These are phyloP conservation scores for Kalmusia sp. DNA, from an alignment of 2,329 filamentous ascomycete genomes.

Conservation along the genomic window DNA sequence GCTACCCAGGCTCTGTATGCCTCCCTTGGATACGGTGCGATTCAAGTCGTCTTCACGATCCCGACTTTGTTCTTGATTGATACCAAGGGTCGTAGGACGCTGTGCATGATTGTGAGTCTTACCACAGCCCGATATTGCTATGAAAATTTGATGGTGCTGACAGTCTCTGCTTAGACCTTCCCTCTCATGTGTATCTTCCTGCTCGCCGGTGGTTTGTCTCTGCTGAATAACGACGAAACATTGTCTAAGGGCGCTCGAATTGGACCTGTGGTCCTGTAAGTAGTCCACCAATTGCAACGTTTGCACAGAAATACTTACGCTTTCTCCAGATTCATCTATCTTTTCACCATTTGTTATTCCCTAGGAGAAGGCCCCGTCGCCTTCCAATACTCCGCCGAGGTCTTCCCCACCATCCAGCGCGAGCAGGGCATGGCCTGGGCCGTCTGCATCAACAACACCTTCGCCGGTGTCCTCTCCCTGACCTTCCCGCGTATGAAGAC, in stretches of 20 bases:
- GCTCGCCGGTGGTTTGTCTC: constrained; percentile 43
- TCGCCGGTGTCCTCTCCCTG: constrained; percentile 45
- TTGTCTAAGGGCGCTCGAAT: constrained; percentile 27
- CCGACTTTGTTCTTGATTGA: constrained; percentile 49
- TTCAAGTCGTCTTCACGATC: constrained; percentile 46
- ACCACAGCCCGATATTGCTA: neutral
- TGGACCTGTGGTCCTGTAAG: constrained; percentile 43
- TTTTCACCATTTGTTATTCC: constrained; percentile 47
- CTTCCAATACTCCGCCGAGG: constrained; percentile 49
- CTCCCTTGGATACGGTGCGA: constrained; percentile 45
- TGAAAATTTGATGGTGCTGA: no score
- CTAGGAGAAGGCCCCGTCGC: constrained; percentile 59
- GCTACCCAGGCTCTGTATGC: constrained; percentile 39
- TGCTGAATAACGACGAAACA: constrained; percentile 32
- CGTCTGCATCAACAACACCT: constrained; percentile 54
- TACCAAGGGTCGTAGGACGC: constrained; percentile 45
- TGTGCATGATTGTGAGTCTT: constrained; percentile 29
- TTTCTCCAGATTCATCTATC: constrained; percentile 33
- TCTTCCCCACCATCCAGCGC: constrained; percentile 48
- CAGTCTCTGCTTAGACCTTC: constrained; percentile 32
- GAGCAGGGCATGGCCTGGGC: constrained; percentile 52
- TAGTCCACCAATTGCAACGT: neutral
- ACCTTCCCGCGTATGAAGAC: constrained; percentile 50
- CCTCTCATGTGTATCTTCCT: constrained; percentile 47
- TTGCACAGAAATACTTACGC: constrained; percentile 12